phyloP scores from a whole-genome alignment of 257 asterid species.

The Capsicum baccatum region DNA sequence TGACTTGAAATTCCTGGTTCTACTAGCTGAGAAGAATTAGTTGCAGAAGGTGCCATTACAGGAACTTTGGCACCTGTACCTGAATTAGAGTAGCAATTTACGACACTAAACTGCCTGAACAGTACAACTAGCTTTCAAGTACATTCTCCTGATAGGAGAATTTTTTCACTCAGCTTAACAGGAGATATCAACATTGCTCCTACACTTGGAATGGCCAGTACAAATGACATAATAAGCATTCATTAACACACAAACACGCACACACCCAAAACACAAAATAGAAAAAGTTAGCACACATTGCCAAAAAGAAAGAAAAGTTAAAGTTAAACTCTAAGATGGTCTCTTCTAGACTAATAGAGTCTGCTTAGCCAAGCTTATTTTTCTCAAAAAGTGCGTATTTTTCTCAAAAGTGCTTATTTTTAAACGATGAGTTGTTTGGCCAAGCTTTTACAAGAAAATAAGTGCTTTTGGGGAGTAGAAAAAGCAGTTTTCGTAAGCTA shows the following conservation, averaged over 20 bases:
- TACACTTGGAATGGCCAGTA: slow-evolving; percentile 1
- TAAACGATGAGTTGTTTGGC: too few relatives aligned
- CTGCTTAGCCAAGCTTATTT: too few relatives aligned
- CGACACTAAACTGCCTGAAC: not conserved
- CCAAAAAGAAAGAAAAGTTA: not conserved
- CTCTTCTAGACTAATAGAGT: not conserved
- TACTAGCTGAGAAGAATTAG: slow-evolving; percentile 61
- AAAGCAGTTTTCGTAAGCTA: too few relatives aligned
- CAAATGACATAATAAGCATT: not conserved
- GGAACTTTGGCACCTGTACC: slow-evolving; percentile 67
- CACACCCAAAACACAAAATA: not conserved
- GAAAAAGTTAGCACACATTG: not conserved
- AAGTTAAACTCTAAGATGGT: not conserved
- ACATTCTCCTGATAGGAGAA: not conserved
- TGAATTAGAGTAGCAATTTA: slow-evolving; percentile 36
- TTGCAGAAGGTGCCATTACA: slow-evolving; percentile 57
- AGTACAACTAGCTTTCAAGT: not conserved
- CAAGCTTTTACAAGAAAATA: too few relatives aligned
- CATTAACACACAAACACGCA: not conserved
- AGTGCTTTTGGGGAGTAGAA: too few relatives aligned
- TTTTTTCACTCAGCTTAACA: slow-evolving; percentile 2
- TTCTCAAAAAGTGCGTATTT: too few relatives aligned
- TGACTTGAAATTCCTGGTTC: slow-evolving; percentile 63
- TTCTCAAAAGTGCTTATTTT: too few relatives aligned
- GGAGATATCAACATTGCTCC: slow-evolving; percentile 15